phyloP scores from a whole-genome alignment of 768 basidiomycete genomes.

The Auricularia sp. region DNA sequence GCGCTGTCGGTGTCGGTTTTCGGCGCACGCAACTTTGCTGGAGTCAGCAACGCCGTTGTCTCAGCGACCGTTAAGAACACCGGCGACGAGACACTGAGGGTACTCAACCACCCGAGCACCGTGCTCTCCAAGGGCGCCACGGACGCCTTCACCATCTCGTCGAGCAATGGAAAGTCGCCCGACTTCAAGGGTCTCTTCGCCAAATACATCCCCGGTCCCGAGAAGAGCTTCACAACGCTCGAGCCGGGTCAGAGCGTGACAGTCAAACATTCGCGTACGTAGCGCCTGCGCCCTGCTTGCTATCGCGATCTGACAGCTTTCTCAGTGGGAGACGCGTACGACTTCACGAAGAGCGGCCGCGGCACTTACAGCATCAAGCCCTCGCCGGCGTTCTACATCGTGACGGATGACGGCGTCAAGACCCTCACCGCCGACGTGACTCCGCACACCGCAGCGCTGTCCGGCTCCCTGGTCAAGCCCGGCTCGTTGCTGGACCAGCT shows the following conservation, averaged over 20 bases:
- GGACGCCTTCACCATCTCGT: slow-evolving; percentile 32
- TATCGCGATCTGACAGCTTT: neutral
- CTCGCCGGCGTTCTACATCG: slow-evolving; percentile 31
- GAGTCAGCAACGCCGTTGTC: slow-evolving; percentile 11
- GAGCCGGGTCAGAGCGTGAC: slow-evolving; percentile 13
- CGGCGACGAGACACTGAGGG: slow-evolving; percentile 35
- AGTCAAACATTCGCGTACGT: slow-evolving; percentile 8
- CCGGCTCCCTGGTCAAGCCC: neutral
- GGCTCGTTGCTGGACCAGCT: slow-evolving; percentile 22
- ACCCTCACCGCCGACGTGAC: slow-evolving; percentile 24
- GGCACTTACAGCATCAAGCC: slow-evolving; percentile 34
- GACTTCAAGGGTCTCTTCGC: slow-evolving; percentile 28
- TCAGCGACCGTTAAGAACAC: slow-evolving; percentile 35
- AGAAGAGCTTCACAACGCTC: slow-evolving; percentile 24
- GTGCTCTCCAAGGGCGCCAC: slow-evolving; percentile 31
- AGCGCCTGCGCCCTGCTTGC: neutral
- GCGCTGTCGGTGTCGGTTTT: slow-evolving; percentile 27
- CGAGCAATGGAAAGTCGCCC: slow-evolving; percentile 24
- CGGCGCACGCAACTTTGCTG: slow-evolving; percentile 12
- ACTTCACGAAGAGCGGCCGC: slow-evolving; percentile 32
- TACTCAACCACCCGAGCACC: slow-evolving; percentile 36
- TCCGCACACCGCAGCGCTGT: slow-evolving; percentile 15
- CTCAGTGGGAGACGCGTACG: slow-evolving; percentile 36
- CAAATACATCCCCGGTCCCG: slow-evolving; percentile 32
- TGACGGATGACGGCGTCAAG: slow-evolving; percentile 22